Evolutionary conservation across 345 rosid genomes (phyloP).

Genomic region (Populus pruinosa): DNA sequence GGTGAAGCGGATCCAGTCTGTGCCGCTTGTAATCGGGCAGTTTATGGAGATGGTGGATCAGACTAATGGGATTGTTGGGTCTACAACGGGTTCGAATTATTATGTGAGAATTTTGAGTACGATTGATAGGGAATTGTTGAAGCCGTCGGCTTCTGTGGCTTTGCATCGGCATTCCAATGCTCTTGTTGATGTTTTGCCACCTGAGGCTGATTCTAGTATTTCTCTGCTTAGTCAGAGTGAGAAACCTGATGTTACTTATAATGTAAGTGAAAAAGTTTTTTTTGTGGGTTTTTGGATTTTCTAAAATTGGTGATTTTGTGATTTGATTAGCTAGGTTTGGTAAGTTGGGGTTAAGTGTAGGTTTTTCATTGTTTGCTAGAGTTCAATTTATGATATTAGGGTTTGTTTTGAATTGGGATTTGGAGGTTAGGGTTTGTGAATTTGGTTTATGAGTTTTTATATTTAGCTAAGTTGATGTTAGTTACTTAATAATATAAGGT

Average conservation of each 20-base stretch:
- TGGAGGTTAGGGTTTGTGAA: not conserved
- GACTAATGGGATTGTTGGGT: constrained; percentile 98
- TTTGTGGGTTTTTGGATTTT: not conserved
- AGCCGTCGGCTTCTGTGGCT: constrained; percentile 98
- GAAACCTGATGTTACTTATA: constrained; percentile 94
- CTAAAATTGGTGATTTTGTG: not conserved
- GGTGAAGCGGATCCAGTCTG: constrained; percentile 96
- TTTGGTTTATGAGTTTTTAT: not conserved
- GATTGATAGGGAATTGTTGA: constrained; percentile 79
- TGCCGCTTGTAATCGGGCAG: constrained; percentile 92
- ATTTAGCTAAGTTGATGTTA: not conserved
- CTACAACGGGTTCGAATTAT: constrained; percentile 96
- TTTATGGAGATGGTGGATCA: constrained; percentile 99
- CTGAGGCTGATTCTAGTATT: constrained; percentile 97
- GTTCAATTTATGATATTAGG: not conserved
- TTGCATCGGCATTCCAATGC: constrained; percentile 97
- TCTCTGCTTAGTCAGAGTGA: constrained; percentile 95
- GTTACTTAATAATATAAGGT: not conserved
- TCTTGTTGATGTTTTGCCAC: constrained; percentile 93
- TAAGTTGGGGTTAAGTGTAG: not conserved
- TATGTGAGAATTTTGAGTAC: constrained; percentile 93
- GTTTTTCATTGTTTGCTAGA: not conserved
- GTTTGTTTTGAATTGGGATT: not conserved
- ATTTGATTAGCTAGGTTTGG: not conserved
- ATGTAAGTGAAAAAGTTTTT: constrained; percentile 35